Percentiles rank a stretch among this genome's conserved stretches.
Conservation (phyloP, 139 green algal species). For the Limnomonas spitsbergensis region DNA sequence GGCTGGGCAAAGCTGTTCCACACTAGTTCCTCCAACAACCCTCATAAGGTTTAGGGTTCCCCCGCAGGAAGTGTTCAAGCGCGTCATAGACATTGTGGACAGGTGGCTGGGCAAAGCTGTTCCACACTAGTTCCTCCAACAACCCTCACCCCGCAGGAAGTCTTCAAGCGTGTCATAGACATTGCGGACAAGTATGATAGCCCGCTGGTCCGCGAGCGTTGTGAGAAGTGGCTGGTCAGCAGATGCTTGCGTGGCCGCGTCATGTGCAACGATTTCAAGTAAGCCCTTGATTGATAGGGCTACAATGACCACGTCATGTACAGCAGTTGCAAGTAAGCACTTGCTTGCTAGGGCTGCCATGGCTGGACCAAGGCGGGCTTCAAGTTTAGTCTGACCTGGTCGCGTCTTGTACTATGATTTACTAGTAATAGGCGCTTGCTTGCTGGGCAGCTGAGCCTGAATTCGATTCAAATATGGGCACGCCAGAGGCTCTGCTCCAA, state of each 20-base stretch:
- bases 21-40: no score
- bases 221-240: constrained; percentile 8
- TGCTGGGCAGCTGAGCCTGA: background rate
- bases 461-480: no score
- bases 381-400: background rate
- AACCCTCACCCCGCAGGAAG: no score
- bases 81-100: no score
- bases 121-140: no score
- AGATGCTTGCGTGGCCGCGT: background rate
- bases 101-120: no score
- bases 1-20: no score
- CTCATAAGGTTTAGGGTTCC: no score
- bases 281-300: background rate
- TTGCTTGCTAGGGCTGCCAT: background rate
- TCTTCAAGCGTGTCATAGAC: constrained; percentile 3
- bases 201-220: constrained; percentile 5
- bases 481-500: no score
- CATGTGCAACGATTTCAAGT: background rate
- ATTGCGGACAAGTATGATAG: constrained; percentile 13
- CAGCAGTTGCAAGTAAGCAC: background rate
- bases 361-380: background rate
- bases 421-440: background rate
- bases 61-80: constrained; percentile 9
- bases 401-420: background rate
- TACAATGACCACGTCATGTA: background rate